Evolutionary conservation across 208 protist genomes (phyloP).

Genomic region (Leishmania arabica): DNA sequence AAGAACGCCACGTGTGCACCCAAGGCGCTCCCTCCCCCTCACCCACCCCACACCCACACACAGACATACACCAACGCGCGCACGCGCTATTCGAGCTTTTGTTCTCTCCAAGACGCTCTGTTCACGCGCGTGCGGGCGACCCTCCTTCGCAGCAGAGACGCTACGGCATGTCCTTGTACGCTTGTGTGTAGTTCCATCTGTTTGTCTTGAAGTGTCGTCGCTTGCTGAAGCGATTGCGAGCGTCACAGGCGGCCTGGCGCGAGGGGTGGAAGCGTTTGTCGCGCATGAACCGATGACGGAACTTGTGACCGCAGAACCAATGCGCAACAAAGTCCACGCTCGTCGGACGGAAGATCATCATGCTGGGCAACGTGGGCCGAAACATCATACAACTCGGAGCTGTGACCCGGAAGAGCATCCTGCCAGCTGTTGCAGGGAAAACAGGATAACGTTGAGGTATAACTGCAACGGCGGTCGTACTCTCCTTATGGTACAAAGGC

Average conservation of each 20-base stretch:
- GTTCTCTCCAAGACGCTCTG: neutral
- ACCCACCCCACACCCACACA: neutral
- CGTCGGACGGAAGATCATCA: slow-evolving; percentile 58
- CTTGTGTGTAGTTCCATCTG: slow-evolving; percentile 91
- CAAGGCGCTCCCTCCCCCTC: neutral
- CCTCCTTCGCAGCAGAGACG: neutral
- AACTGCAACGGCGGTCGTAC: neutral
- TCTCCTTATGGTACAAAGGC: neutral
- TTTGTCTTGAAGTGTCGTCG: slow-evolving; percentile 90
- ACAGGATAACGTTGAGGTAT: neutral
- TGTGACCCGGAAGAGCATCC: slow-evolving; percentile 28
- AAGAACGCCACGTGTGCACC: neutral
- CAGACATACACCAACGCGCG: neutral
- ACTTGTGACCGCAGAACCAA: slow-evolving; percentile 90
- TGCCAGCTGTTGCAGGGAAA: neutral
- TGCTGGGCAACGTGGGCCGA: slow-evolving; percentile 24
- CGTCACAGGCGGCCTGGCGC: slow-evolving; percentile 64
- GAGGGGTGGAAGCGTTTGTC: slow-evolving; percentile 91
- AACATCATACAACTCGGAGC: slow-evolving; percentile 33
- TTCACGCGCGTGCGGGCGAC: neutral
- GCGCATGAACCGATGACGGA: slow-evolving; percentile 85
- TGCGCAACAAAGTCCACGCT: slow-evolving; percentile 67
- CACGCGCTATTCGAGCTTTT: neutral
- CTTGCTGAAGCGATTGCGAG: slow-evolving; percentile 85
- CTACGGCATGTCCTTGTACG: slow-evolving; percentile 91